phyloP scores from a whole-genome alignment of 345 rosid species.

The Pistacia integerrima region DNA sequence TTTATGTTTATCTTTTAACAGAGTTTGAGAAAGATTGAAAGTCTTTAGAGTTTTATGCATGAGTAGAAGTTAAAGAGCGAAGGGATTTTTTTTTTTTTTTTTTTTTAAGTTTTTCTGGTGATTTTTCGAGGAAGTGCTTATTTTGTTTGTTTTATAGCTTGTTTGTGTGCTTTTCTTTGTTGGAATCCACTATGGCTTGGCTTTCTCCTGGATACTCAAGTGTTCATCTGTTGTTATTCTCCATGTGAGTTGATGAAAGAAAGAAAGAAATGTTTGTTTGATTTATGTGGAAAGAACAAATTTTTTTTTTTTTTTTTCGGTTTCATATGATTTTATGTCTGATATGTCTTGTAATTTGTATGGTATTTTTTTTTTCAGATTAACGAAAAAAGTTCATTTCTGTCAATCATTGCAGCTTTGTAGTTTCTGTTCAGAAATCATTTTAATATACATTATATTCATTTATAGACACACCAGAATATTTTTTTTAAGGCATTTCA shows the following conservation, averaged over 20 bases:
- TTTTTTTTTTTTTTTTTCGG: background rate
- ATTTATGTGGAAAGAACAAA: conserved; percentile 6
- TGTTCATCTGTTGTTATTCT: background rate
- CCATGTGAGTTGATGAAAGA: background rate
- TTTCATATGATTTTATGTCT: background rate
- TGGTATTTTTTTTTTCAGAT: conserved; percentile 16
- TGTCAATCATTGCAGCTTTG: conserved; percentile 17
- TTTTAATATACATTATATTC: background rate
- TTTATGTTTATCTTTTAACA: background rate
- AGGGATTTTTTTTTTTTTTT: background rate
- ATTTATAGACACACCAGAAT: background rate
- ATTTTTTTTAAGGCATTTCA: background rate
- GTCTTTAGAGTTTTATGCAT: background rate
- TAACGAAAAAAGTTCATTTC: conserved; percentile 11
- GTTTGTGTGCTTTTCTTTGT: background rate
- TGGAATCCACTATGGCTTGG: background rate
- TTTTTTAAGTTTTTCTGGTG: too few relatives aligned
- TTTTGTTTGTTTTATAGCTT: background rate
- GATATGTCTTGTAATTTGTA: background rate
- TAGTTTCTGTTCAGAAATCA: background rate
- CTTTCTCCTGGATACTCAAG: background rate
- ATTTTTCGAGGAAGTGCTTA: background rate
- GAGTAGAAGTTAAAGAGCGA: background rate
- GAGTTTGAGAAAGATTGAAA: conserved; percentile 2
- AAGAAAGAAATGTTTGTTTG: background rate